These are phyloP conservation scores for Cryphonectria nitschkei DNA, from an alignment of 2,329 filamentous ascomycete genomes.

Conservation along the genomic window DNA sequence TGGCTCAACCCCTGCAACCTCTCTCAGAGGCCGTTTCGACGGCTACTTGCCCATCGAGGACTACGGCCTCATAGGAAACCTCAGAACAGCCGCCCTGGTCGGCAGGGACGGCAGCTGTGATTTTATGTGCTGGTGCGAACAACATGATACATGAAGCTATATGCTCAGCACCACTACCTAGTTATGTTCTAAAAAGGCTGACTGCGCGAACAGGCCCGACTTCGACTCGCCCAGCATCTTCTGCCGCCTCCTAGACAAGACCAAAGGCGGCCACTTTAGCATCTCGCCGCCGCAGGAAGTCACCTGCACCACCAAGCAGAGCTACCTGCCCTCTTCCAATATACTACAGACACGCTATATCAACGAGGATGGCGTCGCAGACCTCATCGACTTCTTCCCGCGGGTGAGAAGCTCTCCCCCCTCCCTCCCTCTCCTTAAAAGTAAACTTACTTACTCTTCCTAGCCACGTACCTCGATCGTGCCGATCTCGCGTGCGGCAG, in stretches of 20 bases:
- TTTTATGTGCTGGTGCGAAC: conserved; percentile 73
- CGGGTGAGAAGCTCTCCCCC: conserved; percentile 40
- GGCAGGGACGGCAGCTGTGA: conserved; percentile 75
- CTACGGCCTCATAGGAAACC: conserved; percentile 80
- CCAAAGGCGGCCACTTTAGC: conserved; percentile 74
- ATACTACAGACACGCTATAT: conserved; percentile 80
- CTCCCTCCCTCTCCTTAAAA: not conserved
- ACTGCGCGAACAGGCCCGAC: conserved; percentile 61
- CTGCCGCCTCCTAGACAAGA: conserved; percentile 72
- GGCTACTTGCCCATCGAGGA: conserved; percentile 70
- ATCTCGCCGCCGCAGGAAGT: conserved; percentile 59
- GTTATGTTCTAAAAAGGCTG: conserved; percentile 3
- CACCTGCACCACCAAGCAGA: conserved; percentile 72
- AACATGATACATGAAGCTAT: not conserved
- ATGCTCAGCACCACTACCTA: not conserved
- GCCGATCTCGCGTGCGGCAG: not conserved
- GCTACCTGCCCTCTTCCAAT: conserved; percentile 75
- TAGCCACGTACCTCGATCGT: conserved; percentile 59
- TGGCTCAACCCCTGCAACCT: conserved; percentile 34
- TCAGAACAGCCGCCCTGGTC: conserved; percentile 77
- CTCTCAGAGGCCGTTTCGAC: conserved; percentile 39
- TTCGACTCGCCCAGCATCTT: conserved; percentile 80
- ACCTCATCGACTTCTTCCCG: conserved; percentile 76
- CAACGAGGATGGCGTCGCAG: conserved; percentile 73
- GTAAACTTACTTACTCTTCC: not conserved